Base-by-base conservation (phyloP, 2,329 filamentous ascomycete genomes). In the Cladosporium sp. region DNA sequence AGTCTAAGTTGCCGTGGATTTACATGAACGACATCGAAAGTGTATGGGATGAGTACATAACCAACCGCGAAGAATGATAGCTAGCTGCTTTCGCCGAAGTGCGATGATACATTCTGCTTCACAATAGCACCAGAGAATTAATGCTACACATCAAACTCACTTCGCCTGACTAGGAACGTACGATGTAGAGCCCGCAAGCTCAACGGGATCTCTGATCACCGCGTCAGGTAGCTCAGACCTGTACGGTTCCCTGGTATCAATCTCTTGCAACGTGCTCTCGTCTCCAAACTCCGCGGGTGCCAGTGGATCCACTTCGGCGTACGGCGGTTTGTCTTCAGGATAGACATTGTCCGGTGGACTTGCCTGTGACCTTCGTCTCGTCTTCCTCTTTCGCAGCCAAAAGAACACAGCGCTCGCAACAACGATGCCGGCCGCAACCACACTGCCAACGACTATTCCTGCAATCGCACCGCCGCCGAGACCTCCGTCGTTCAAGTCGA, bases 1-100 rank as follows among this genome's bases (percentile, higher is more conserved):
- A 61, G 28, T 32, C 58, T 2, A 74, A 76, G 13, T 73, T 80
- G 69, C 69, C 73, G 11, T 81, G 79, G 76, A 79, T 81, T 21
- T 80, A 81, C 67, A 69, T 72, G n/a, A 79, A 80, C 64, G 71
- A 81, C 66, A 81, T 81, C 32, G 71, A 75, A 26, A 60, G 39
- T 30, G 67, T 68, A 39, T 70, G 68, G 68, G 59, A 67, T 25
- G 62, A 68, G 32, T 64, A 51, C 25, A 11, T 61, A 16, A 28
- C 43, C 23, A 51, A 34, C 10, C 28, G 39, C 3, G 30, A 39
- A 39, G 10, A 36, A 39, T 18, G 21, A 57, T 26, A 16, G 14
- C 5, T 13, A 26, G 21, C 1, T 57, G 11, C 26, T 57, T 36
- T 21, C 10, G 43, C 43, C 43, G 43, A 14, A 36, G 13, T 16